A percentile compares a stretch with the other conserved stretches of the same genome.
Conservation (phyloP, 768 basidiomycete species). For the Amanita thiersii region DNA sequence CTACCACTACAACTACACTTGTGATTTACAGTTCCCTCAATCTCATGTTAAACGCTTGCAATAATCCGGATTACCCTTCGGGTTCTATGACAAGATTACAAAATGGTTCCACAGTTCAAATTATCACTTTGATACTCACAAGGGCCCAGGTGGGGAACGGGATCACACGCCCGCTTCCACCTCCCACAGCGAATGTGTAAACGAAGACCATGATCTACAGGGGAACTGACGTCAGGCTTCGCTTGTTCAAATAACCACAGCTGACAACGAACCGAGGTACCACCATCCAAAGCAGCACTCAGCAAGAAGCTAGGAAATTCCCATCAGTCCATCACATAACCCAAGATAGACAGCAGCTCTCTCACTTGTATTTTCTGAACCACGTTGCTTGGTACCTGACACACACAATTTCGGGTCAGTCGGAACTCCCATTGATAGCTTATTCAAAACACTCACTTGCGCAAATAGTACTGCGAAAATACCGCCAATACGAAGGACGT, state of each 20-base stretch:
- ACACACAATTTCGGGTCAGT: too few relatives aligned
- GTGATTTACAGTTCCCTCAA: too few relatives aligned
- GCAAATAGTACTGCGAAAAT: slow-evolving; percentile 38
- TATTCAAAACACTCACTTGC: too few relatives aligned
- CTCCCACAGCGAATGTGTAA: slow-evolving; percentile 35
- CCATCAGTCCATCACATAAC: too few relatives aligned
- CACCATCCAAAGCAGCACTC: slow-evolving; percentile 45
- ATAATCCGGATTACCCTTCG: slow-evolving; percentile 20
- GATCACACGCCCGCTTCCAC: slow-evolving; percentile 30
- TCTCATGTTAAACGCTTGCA: slow-evolving; percentile 16
- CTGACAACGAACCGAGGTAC: too few relatives aligned
- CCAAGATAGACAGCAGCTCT: too few relatives aligned
- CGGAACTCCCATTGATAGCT: too few relatives aligned
- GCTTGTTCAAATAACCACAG: slow-evolving; percentile 18
- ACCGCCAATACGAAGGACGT: slow-evolving; percentile 35
- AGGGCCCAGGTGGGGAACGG: slow-evolving; percentile 31
- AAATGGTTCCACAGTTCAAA: slow-evolving; percentile 12
- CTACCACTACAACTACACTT: too few relatives aligned
- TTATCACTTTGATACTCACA: slow-evolving; percentile 17
- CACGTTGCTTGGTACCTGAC: slow-evolving; percentile 36
- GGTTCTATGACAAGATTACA: slow-evolving; percentile 11
- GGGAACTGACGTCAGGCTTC: too few relatives aligned
- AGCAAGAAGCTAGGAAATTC: slow-evolving; percentile 44
- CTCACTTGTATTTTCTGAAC: slow-evolving; percentile 47
- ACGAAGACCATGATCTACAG: slow-evolving; percentile 40